A percentile compares a stretch with the other conserved stretches of the same genome.
Evolutionary conservation across 257 asterid genomes (phyloP).

Genomic region (Galeopsis tetrahit): DNA sequence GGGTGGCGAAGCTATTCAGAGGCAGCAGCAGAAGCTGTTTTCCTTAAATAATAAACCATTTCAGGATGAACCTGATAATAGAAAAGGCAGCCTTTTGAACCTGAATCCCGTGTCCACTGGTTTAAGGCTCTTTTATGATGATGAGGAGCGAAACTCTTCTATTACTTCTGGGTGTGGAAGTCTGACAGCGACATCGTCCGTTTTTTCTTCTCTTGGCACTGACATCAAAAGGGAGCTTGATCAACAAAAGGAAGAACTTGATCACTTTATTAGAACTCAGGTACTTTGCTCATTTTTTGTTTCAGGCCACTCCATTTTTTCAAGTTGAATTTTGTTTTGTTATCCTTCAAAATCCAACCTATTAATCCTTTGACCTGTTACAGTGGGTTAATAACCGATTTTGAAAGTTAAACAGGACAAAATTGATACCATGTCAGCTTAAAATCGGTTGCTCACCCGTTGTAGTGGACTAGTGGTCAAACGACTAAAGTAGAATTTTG

Average conservation of each 20-base stretch:
- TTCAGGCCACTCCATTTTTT: too few species aligned
- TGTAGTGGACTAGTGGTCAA: too few species aligned
- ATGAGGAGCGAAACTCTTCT: slow-evolving; percentile 82
- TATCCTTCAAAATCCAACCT: too few species aligned
- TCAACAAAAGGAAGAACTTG: slow-evolving; percentile 69
- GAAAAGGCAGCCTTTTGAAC: slow-evolving; percentile 43
- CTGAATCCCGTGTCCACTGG: slow-evolving; percentile 85
- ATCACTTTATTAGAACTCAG: slow-evolving; percentile 69
- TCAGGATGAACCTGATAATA: slow-evolving; percentile 58
- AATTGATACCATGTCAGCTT: too few species aligned
- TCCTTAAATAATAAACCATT: slow-evolving; percentile 51
- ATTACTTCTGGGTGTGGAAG: slow-evolving; percentile 71
- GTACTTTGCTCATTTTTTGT: slow-evolving; percentile 37
- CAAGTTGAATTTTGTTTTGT: too few species aligned
- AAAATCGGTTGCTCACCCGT: too few species aligned
- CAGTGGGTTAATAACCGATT: too few species aligned
- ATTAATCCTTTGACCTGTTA: too few species aligned
- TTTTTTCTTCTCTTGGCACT: slow-evolving; percentile 51
- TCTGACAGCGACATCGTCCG: slow-evolving; percentile 55
- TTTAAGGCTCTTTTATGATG: slow-evolving; percentile 80
- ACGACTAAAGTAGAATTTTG: too few species aligned
- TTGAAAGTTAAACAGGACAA: too few species aligned
- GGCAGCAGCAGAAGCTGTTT: slow-evolving; percentile 59
- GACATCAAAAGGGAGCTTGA: slow-evolving; percentile 65
- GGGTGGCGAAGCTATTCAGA: slow-evolving; percentile 57